Percentiles rank a stretch among this genome's conserved stretches.
phyloP scores from a whole-genome alignment of 306 rosid genomes.

The Vicia villosa region DNA sequence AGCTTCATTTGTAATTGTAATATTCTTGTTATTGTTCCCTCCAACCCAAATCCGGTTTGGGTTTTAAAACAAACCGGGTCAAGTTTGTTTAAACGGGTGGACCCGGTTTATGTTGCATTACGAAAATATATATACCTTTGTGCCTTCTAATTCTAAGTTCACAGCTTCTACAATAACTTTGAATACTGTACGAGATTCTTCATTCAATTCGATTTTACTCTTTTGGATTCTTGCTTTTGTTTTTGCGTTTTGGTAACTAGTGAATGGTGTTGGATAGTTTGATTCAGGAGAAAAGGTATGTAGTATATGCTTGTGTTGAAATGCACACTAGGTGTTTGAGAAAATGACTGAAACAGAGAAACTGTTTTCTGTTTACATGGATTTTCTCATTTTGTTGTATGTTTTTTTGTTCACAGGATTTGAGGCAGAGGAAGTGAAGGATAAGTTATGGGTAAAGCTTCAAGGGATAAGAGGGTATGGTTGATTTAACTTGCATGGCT shows the following conservation, averaged over 20 bases:
- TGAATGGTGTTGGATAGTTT: background rate
- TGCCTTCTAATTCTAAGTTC: no score
- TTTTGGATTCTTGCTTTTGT: background rate
- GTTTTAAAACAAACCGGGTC: conserved; percentile 3
- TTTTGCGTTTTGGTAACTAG: background rate
- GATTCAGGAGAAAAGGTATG: conserved; percentile 29
- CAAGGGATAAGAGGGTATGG: conserved; percentile 88
- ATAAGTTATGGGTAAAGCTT: conserved; percentile 84
- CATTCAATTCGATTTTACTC: background rate
- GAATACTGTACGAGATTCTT: background rate
- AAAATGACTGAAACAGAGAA: background rate
- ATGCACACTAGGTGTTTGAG: conserved; percentile 32
- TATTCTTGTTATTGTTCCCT: conserved; percentile 10
- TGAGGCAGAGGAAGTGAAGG: conserved; percentile 4
- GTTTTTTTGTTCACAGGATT: conserved; percentile 7
- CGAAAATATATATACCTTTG: no score
- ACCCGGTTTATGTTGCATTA: background rate
- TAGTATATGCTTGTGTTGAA: background rate
- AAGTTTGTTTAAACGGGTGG: conserved; percentile 5
- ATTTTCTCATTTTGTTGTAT: conserved; percentile 15
- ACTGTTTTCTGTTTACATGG: background rate
- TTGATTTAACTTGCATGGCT: conserved; percentile 15
- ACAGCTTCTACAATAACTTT: background rate
- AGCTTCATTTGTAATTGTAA: conserved; percentile 4
- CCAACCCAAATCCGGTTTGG: background rate